Base-by-base conservation (phyloP, 441 rosid genomes). In the Flueggea neowawraea region DNA sequence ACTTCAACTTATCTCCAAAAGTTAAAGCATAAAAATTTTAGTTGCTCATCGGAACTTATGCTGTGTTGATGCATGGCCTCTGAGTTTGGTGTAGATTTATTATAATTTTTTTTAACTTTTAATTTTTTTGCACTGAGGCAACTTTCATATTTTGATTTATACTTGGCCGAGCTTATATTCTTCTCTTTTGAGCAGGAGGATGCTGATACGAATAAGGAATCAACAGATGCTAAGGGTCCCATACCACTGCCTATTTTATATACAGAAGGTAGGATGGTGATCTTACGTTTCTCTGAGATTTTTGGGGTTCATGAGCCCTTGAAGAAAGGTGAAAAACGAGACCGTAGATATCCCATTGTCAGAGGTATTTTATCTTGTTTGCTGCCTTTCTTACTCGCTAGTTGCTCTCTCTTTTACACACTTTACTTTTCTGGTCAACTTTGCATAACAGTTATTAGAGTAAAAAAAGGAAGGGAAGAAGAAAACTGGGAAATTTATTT, bases 201-300 rank as follows among this genome's bases (percentile, higher is more conserved):
- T 65, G 69, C 70, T 55, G 82, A 78, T 75, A 67, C 69, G 48
- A 12, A 65, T 55, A 82, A 79, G 69, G 87, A 64, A 67, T 63
- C 69, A 47, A 51, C 65, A 55, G 86, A 88, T 69, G 80, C 64
- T 66, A 79, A 75, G 71, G 78, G 63, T 60, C 72, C 83, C 60
- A 59, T 91, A 16, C 86, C 90, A 16, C 79, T 95, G 67, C 98
- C 99, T 72, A 74, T 91, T 55, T 74, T 92, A 73, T 95, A 88
- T 72, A 69, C 85, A 67, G 96, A 95, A 81, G 92, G 87, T 83
- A 97, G 94, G 36, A 69, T 72, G 75, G 97, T 85, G 61, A 90
- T 92, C 65, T 78, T 91, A 74, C 84, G 86, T 55, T 91, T 95
- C 80, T 95, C 99, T 14, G 90, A 95, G 83, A 95, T 95, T 67